Base-by-base conservation (phyloP, 2,329 filamentous ascomycete species). In the Pestalotiopsis sp. region DNA sequence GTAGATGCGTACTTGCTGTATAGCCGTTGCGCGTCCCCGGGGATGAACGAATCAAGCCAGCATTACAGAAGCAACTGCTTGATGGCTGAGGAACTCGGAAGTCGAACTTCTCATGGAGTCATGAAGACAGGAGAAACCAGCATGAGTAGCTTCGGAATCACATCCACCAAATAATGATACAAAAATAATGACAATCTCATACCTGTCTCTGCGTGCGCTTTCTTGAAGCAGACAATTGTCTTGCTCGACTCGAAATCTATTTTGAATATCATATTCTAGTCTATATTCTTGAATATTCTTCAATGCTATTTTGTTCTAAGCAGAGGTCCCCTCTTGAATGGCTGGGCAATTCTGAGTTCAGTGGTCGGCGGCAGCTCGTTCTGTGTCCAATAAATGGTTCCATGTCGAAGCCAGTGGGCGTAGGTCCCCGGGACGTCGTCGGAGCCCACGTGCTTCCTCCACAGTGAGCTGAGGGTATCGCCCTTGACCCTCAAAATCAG, bases 371-470 rank as follows among this genome's bases (percentile, higher is more conserved):
- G 84, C 17, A 85, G 57, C 0, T 76, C 70, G 67, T 83, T 78
- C 71, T 82, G 86, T 52, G 71, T 79, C 82, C 83, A 87, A 74
- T 84, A 77, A 9, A 82, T 74, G 67, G 82, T 85, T 1, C 80
- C 87, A 74, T 87, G 77, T 23, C 87, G 79, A 65, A 89, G 71
- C 86, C 85, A 89, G 69, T 84, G 81, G 2, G 83, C 86, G 75
- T 88, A 88, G 1, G 86, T 89, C 3, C 84, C 83, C 0, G 80
- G 79, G 1, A 84, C 77, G 73, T 82, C 72, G 72, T 89, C 86
- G 0, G 81, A 82, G 1, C 84, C 86, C 2, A 77, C 75, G 71
- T 88, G 71, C 41, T 81, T 82, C 74, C 84, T 82, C 86, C 86
- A 89, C 39, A 87, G 71, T 31, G 85, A 85, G 0, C 86, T 85